phyloP scores from a whole-genome alignment of 768 basidiomycete genomes.

The Kwoniella sp. region DNA sequence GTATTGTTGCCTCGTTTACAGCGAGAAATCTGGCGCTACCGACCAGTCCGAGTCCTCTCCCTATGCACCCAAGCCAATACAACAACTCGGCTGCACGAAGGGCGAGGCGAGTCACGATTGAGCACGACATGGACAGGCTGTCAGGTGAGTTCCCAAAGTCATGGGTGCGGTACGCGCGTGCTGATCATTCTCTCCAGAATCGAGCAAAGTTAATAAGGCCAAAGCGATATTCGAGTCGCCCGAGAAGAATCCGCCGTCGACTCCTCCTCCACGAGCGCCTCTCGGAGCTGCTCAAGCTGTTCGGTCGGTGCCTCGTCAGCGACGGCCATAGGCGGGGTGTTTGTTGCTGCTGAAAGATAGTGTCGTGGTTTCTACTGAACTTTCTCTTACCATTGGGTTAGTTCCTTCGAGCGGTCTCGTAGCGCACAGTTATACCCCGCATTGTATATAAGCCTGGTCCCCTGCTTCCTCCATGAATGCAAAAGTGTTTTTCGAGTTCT shows the following conservation, averaged over 20 bases:
- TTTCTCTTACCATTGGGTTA: no score
- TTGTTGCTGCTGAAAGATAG: not conserved
- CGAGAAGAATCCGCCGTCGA: slow-evolving; percentile 14
- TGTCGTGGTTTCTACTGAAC: not conserved
- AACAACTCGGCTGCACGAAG: slow-evolving; percentile 40
- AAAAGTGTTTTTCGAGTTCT: no score
- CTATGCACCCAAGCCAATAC: slow-evolving; percentile 43
- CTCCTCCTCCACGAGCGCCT: slow-evolving; percentile 19
- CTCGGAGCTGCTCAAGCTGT: slow-evolving; percentile 14
- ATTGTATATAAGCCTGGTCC: no score
- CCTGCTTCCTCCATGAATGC: no score
- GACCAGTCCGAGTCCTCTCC: slow-evolving; percentile 38
- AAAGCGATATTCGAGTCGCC: slow-evolving; percentile 34
- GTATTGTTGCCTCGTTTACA: slow-evolving; percentile 42
- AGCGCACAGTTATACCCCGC: no score
- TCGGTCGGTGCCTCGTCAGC: slow-evolving; percentile 19
- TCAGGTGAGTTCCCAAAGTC: slow-evolving; percentile 35
- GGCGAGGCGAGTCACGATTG: slow-evolving; percentile 48
- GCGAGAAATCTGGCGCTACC: slow-evolving; percentile 47
- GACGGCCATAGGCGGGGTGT: slow-evolving; percentile 2
- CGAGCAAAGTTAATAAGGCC: slow-evolving; percentile 27
- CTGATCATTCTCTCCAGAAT: slow-evolving; percentile 14
- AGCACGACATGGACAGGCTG: slow-evolving; percentile 50
- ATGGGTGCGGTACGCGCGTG: no score
- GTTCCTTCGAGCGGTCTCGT: no score